A percentile compares a stretch with the other conserved stretches of the same genome.
Evolutionary conservation across 495 filamentous ascomycete species (phyloP).

Genomic region (Aspergillus nidulans): DNA sequence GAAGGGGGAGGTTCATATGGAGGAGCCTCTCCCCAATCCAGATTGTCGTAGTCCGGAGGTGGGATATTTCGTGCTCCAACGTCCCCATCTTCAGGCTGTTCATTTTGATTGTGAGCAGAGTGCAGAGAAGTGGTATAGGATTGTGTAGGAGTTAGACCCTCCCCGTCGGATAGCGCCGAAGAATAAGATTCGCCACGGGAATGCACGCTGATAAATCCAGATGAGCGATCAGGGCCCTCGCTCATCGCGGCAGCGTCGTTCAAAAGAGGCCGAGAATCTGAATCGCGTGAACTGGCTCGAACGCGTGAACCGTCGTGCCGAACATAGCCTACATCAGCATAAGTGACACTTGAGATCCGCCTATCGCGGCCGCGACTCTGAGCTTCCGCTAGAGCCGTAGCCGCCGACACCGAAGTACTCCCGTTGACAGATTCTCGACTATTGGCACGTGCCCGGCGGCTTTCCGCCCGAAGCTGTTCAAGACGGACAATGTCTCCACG

Average conservation of each 20-base stretch:
- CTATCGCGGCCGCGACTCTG: conserved; percentile 65
- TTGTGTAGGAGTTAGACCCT: conserved; percentile 23
- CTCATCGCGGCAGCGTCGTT: conserved; percentile 63
- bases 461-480: conserved; percentile 51
- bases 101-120: conserved; percentile 17
- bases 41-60: conserved; percentile 42
- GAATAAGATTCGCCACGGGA: conserved; percentile 36
- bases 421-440: conserved; percentile 28
- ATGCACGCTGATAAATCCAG: conserved; percentile 22
- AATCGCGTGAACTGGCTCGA: conserved; percentile 74
- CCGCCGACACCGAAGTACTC: conserved; percentile 24
- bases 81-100: conserved; percentile 33
- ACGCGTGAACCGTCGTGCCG: conserved; percentile 85
- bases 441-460: conserved; percentile 25
- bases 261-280: conserved; percentile 69
- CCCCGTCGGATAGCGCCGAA: conserved; percentile 32
- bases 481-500: conserved; percentile 63
- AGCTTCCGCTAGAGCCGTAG: conserved; percentile 55
- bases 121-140: conserved; percentile 23
- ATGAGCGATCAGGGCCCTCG: conserved; percentile 19
- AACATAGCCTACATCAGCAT: conserved; percentile 80
- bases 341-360: conserved; percentile 77
- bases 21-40: conserved; percentile 49
- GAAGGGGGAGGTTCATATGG: conserved; percentile 35
- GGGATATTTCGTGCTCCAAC: conserved; percentile 32